Percentiles rank a stretch among this genome's conserved stretches.
Conservation (phyloP, 1,284 basidiomycete species). For the Leccinum fallax region DNA sequence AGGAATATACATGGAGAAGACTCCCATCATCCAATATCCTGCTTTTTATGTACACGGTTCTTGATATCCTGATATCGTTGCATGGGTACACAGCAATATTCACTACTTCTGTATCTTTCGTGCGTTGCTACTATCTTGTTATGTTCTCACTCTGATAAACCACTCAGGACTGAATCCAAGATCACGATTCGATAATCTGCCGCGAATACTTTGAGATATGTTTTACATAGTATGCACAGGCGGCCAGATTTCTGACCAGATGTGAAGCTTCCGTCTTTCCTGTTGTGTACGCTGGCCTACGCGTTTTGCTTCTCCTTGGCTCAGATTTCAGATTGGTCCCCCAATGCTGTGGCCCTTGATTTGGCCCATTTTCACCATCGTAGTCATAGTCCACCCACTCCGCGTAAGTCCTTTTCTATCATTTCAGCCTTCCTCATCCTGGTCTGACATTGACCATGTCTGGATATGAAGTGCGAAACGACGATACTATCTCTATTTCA, state of each 20-base stretch:
- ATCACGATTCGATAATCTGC: slow-evolving; percentile 67
- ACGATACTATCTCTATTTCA: no score
- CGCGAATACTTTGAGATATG: slow-evolving; percentile 82
- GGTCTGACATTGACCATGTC: not conserved
- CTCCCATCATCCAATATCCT: slow-evolving; percentile 78
- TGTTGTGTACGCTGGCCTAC: slow-evolving; percentile 75
- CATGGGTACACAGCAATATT: slow-evolving; percentile 77
- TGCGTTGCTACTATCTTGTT: slow-evolving; percentile 34
- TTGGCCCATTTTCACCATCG: slow-evolving; percentile 54
- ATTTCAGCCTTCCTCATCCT: not conserved
- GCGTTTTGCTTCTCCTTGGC: slow-evolving; percentile 87
- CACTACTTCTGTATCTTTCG: slow-evolving; percentile 94
- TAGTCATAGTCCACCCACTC: slow-evolving; percentile 78
- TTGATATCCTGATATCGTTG: slow-evolving; percentile 83
- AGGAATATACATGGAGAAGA: slow-evolving; percentile 52
- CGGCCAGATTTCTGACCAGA: slow-evolving; percentile 4
- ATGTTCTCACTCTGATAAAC: not conserved
- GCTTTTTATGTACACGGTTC: slow-evolving; percentile 77
- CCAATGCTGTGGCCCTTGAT: slow-evolving; percentile 54
- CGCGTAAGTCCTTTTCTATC: slow-evolving; percentile 49
- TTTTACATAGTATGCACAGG: not conserved
- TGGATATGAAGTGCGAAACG: slow-evolving; percentile 11
- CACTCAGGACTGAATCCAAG: slow-evolving; percentile 74
- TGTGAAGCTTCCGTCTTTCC: slow-evolving; percentile 72
- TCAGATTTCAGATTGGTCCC: slow-evolving; percentile 47